Percentiles rank a stretch among this genome's conserved stretches.
Evolutionary conservation across 169 alveolate species (phyloP).

Genomic region (Babesia sp.): DNA sequence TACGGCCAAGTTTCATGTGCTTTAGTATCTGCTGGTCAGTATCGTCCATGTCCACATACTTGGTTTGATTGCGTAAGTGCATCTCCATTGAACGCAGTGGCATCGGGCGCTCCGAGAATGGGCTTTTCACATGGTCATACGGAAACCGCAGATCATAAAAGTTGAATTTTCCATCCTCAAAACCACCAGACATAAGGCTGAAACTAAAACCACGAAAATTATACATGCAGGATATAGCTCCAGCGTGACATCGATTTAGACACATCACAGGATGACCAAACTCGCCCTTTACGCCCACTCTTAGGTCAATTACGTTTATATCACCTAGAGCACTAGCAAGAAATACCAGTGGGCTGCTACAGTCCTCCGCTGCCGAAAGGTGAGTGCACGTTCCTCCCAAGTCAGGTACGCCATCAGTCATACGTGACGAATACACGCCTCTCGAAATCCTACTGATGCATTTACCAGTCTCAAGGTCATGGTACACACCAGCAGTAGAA

Average conservation of each 20-base stretch:
- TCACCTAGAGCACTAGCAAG: conserved; percentile 28
- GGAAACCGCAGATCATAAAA: conserved; percentile 45
- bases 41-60: conserved; percentile 38
- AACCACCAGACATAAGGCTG: conserved; percentile 39
- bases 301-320: conserved; percentile 19
- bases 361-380: conserved; percentile 19
- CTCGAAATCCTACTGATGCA: conserved; percentile 37
- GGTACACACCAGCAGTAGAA: conserved; percentile 34
- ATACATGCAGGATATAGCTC: conserved; percentile 37
- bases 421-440: conserved; percentile 6
- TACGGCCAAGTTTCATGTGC: conserved; percentile 43
- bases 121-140: conserved; percentile 28
- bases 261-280: conserved; percentile 42
- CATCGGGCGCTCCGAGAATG: conserved; percentile 18
- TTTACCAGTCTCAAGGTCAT: conserved; percentile 39
- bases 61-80: conserved; percentile 33
- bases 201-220: conserved; percentile 31
- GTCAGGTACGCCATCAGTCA: conserved; percentile 7
- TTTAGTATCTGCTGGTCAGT: conserved; percentile 37
- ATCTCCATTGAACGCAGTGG: conserved; percentile 21
- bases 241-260: conserved; percentile 13
- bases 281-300: conserved; percentile 40
- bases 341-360: conserved; percentile 35
- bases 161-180: conserved; percentile 38
- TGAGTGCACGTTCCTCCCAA: conserved; percentile 35